Evolutionary conservation across 352 stramenopile genomes (phyloP), one percentile per base, ranked within the genome.

Genomic region (Pythium guiyangense): DNA sequence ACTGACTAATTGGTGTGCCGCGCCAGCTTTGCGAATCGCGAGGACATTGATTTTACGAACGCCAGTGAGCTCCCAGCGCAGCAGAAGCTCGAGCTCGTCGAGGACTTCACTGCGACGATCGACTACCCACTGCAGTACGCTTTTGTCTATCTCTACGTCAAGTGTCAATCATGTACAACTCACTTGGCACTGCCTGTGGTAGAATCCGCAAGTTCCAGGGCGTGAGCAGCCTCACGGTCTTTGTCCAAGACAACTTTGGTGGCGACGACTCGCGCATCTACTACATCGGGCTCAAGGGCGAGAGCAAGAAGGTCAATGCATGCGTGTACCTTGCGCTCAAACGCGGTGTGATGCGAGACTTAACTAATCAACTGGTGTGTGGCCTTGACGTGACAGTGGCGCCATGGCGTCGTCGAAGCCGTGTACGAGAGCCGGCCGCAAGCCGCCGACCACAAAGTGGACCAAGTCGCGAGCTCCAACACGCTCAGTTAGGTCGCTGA

Each of bases 41-140:
- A 92, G 17, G 85, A 95, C 56, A 92, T 95, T 58, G 85, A 95
- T 54, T 95, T 95, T 61, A 76, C 79, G 17, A 92, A 92, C 18
- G 83, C 84, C 20, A 79, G 71, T 18, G 85, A 95, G 42, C 65
- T 95, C 27, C 79, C 77, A 6, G 69, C 79, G 9, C 74, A 87
- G 52, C 85, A 95, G 59, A 83, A 77, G 62, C 55, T 95, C 10
- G 79, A 89, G 61, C 72, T 95, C 12, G 59, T 86, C 10, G 85
- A 95, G 60, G 85, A 93, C 46, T 62, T 81, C 18, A 63, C 67
- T 5, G 74, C 71, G 4, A 73, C 63, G 34, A 69, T 95, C 42
- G 76, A 95, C 54, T 95, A 95, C 51, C 85, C 85, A 4, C 66
- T 95, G 18, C 79, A 91, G 85, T 92, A 60, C 52, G 18, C 14